Base-by-base conservation (phyloP, 768 basidiomycete species). In the Boletus patriciae region DNA sequence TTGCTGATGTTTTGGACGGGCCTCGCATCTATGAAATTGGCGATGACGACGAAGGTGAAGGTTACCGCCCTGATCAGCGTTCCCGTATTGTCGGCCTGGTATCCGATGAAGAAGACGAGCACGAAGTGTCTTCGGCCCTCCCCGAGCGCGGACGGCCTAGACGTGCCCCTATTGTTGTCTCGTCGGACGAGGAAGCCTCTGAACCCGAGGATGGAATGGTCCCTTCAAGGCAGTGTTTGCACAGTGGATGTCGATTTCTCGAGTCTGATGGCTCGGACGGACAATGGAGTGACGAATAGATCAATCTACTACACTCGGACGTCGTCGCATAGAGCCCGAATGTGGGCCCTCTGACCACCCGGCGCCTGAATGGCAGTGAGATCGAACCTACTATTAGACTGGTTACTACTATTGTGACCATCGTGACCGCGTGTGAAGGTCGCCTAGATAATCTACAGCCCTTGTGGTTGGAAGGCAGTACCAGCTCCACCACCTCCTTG, bases 11-110 rank as follows among this genome's bases (percentile, higher is more conserved):
- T 41, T 34, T 48, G 42, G 57, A 57, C 5, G 41, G 43, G 7
- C 55, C 59, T 15, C 71, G 67, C 34, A 67, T 71, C 50, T 62
- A 66, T 36, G 67, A 73, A 42, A 51, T 71, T 16, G 23, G 29
- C 21, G 61, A 65, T 10, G 59, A 58, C 10, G 46, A 46, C 4
- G 67, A 55, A 8, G 54, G 52, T 2, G 65, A 55, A 38, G 62
- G 54, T 23, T 27, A 46, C 48, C 16, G 1, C 18, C 31, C 37
- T 16, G 9, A 40, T 40, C 33, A 4, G 10, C 59, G 6, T 11
- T 34, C 40, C 6, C 46, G 19, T 8, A 18, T 36, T 7, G 47
- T 51, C 21, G 61, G 59, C 10, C n/a, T 48, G 33, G 50, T 15
- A 33, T 59, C 62, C 16, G 64, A 66, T 46, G 64, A 55, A 25